These are phyloP conservation scores for Diaporthe ilicicola DNA, from an alignment of 2,329 filamentous ascomycete genomes.

Conservation along the genomic window DNA sequence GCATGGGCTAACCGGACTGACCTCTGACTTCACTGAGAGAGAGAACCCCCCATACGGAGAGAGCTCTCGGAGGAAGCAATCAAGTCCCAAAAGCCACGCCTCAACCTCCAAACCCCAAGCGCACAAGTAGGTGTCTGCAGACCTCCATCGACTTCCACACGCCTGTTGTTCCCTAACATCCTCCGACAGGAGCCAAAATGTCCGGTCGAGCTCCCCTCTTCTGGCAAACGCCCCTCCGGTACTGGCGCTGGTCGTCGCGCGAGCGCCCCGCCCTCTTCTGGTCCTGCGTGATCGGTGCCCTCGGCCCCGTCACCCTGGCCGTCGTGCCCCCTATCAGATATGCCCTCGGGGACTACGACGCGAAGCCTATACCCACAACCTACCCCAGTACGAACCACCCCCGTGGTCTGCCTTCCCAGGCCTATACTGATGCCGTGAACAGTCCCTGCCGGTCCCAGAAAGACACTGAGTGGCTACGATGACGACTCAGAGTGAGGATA, in stretches of 20 bases:
- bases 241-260: conserved; percentile 87
- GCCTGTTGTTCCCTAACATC: background rate
- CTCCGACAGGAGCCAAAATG: conserved; percentile 58
- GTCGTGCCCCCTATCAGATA: conserved; percentile 78
- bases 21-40: conserved; percentile 27
- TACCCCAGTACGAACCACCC: conserved; percentile 84
- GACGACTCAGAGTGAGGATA: conserved; percentile 51
- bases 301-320: conserved; percentile 76
- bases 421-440: conserved; percentile 21
- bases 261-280: conserved; percentile 93
- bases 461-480: conserved; percentile 68
- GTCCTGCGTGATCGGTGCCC: conserved; percentile 76
- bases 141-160: background rate
- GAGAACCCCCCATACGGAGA: background rate
- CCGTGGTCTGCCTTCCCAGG: background rate
- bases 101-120: background rate
- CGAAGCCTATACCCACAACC: conserved; percentile 80
- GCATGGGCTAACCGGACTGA: conserved; percentile 18
- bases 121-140: background rate
- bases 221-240: conserved; percentile 84
- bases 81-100: background rate
- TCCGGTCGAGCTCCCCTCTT: conserved; percentile 74
- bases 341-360: conserved; percentile 76
- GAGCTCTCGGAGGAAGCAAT: background rate
- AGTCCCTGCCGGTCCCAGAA: conserved; percentile 68